Evolutionary conservation across 2,329 filamentous ascomycete genomes (phyloP).

Genomic region (Fulvia fulva): DNA sequence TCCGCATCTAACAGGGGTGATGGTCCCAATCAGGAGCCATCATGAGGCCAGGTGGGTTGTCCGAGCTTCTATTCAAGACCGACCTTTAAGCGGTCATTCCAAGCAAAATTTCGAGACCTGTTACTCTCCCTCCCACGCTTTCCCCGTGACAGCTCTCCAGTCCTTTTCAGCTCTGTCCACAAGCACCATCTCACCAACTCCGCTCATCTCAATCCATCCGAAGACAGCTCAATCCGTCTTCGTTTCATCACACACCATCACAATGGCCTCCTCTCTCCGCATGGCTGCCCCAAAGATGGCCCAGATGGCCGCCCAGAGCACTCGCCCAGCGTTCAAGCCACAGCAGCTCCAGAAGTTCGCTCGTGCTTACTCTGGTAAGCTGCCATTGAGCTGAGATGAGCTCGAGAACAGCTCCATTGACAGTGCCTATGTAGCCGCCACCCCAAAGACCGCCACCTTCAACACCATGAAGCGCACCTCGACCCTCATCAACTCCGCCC

Average conservation of each 20-base stretch:
- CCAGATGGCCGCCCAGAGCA: conserved; percentile 62
- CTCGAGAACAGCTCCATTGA: conserved; percentile 18
- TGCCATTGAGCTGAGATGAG: conserved; percentile 14
- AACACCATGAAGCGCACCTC: conserved; percentile 70
- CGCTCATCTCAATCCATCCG: conserved; percentile 25
- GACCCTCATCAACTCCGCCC: conserved; percentile 41
- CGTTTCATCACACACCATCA: conserved; percentile 50
- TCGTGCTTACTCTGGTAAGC: conserved; percentile 68
- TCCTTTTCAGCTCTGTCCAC: conserved; percentile 20
- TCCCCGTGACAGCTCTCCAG: conserved; percentile 28
- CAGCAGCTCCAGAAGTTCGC: conserved; percentile 54
- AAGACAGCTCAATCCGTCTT: conserved; percentile 17
- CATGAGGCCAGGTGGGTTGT: conserved; percentile 18
- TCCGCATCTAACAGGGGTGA: conserved; percentile 13
- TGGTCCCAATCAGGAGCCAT: conserved; percentile 20
- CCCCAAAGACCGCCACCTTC: conserved; percentile 54
- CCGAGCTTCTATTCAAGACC: conserved; percentile 19
- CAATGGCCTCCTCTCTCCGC: conserved; percentile 71
- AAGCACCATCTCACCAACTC: conserved; percentile 23
- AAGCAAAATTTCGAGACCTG: conserved; percentile 24
- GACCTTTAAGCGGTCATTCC: conserved; percentile 24
- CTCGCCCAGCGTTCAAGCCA: conserved; percentile 59
- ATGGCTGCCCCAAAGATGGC: conserved; percentile 74
- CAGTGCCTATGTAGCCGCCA: conserved; percentile 25
- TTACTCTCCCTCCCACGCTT: conserved; percentile 25